Evolutionary conservation across 495 filamentous ascomycete genomes (phyloP).

Genomic region (Neurospora discreta): DNA sequence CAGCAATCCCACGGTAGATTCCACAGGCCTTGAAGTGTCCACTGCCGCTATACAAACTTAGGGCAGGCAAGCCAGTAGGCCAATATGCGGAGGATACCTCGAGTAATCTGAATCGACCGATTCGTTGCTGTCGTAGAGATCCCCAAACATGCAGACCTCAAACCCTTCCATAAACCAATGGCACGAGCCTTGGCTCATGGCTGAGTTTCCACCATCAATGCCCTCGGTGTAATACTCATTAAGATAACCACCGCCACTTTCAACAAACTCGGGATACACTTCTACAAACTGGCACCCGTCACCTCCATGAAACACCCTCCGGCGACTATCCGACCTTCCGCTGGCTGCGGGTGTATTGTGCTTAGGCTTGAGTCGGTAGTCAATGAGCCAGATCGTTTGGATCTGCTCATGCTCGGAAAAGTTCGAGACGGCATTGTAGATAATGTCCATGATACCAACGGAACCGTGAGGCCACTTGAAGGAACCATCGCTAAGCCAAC

Average conservation of each 20-base stretch:
- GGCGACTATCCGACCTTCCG: not conserved
- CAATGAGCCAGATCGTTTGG: not conserved
- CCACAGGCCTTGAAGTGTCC: not conserved
- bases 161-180: not conserved
- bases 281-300: not conserved
- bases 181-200: not conserved
- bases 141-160: not conserved
- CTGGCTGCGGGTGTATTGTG: not conserved
- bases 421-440: not conserved
- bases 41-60: not conserved
- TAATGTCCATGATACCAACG: not conserved
- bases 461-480: not conserved
- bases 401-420: not conserved
- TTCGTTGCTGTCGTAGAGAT: not conserved
- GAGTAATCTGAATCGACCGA: not conserved
- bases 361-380: not conserved
- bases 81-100: not conserved
- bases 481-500: not conserved
- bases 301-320: not conserved
- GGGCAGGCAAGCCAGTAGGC: not conserved
- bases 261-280: not conserved
- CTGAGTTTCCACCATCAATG: not conserved
- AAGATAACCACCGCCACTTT: not conserved
- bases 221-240: not conserved
- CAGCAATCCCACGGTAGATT: not conserved